phyloP scores from a whole-genome alignment of 1,284 basidiomycete genomes.

The Cryptococcus hybrid region DNA sequence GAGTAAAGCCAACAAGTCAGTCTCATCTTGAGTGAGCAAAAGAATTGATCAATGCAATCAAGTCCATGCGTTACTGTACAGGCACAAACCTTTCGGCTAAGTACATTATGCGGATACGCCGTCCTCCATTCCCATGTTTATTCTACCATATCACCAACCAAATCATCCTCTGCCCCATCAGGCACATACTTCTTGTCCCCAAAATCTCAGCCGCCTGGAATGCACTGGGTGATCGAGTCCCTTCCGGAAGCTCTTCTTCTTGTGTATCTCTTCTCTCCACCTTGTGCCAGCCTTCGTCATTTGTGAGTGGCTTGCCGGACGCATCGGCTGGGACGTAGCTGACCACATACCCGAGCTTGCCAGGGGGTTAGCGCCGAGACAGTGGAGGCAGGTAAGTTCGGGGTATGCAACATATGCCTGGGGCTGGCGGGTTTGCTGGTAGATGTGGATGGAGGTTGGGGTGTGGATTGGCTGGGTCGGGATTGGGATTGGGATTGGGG shows the following conservation, averaged over 20 bases:
- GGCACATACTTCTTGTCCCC: slow-evolving; percentile 9
- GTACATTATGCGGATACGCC: neutral
- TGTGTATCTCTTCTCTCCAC: neutral
- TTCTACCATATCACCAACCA: neutral
- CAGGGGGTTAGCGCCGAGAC: slow-evolving; percentile 16
- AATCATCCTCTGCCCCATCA: slow-evolving; percentile 11
- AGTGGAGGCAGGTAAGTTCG: slow-evolving; percentile 17
- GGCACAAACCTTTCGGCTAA: too few relatives aligned
- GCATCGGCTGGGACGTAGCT: slow-evolving; percentile 7
- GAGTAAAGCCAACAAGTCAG: too few relatives aligned
- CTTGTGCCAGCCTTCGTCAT: neutral
- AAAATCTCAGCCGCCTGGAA: slow-evolving; percentile 9
- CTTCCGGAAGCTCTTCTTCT: slow-evolving; percentile 1
- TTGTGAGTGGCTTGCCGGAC: neutral
- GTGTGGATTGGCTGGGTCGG: neutral
- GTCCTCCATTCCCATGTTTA: neutral
- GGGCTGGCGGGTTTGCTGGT: neutral
- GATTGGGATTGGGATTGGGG: too few relatives aligned
- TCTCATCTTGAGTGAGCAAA: neutral
- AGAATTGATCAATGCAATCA: neutral
- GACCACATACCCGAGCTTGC: slow-evolving; percentile 16
- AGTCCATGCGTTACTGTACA: neutral
- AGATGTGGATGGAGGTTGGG: neutral
- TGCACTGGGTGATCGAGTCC: slow-evolving; percentile 5
- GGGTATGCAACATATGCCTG: slow-evolving; percentile 12